A percentile compares a stretch with the other conserved stretches of the same genome.
Conservation (phyloP, 805 yeast species). For the Candida cerambycidarum region DNA sequence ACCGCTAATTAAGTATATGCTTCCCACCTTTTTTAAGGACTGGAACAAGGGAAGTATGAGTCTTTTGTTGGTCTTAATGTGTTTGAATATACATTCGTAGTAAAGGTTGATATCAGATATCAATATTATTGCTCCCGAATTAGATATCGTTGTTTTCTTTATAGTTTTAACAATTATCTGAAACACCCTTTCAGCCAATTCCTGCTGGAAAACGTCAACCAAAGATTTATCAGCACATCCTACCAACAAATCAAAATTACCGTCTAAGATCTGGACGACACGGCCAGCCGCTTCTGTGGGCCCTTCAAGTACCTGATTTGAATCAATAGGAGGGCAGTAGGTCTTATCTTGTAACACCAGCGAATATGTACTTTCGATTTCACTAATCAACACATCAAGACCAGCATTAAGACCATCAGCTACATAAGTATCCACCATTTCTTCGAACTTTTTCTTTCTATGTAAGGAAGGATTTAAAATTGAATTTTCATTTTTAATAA, state of each 20-base stretch:
- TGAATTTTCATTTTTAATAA: conserved; percentile 71
- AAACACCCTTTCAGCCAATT: conserved; percentile 85
- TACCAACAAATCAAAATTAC: conserved; percentile 69
- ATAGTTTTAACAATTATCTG: conserved; percentile 72
- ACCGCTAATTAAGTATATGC: conserved; percentile 69
- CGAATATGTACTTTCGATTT: conserved; percentile 57
- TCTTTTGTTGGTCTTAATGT: conserved; percentile 56
- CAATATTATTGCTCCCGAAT: conserved; percentile 77
- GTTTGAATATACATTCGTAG: conserved; percentile 60
- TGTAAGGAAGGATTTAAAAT: conserved; percentile 76
- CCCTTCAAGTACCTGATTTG: conserved; percentile 22
- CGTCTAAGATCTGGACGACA: conserved; percentile 60
- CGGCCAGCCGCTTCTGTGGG: conserved; percentile 64
- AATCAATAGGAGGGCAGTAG: conserved; percentile 40
- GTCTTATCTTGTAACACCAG: conserved; percentile 47
- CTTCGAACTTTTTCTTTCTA: conserved; percentile 78
- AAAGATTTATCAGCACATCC: conserved; percentile 87
- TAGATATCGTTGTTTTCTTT: conserved; percentile 68
- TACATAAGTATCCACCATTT: conserved; percentile 78
- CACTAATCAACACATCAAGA: conserved; percentile 82
- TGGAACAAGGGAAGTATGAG: conserved; percentile 74
- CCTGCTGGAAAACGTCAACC: conserved; percentile 91
- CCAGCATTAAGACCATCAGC: conserved; percentile 94
- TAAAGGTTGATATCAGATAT: conserved; percentile 80
- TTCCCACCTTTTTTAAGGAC: conserved; percentile 82